Evolutionary conservation across 192 early-diverging fungal genomes (phyloP), one percentile per base, ranked within the genome.

Genomic region (Chytriomyces sp.): DNA sequence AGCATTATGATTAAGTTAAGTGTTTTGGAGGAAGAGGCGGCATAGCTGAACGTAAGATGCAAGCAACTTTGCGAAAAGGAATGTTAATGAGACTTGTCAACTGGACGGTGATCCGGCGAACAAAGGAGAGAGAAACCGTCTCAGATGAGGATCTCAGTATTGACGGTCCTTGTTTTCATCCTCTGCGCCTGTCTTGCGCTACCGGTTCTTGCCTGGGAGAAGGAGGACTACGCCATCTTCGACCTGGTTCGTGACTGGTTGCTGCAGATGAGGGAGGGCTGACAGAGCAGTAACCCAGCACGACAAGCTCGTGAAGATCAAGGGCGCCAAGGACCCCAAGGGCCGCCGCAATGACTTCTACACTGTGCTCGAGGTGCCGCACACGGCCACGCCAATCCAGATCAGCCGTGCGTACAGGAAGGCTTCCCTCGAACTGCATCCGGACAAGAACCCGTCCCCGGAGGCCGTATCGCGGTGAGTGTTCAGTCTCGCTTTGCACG

Each of bases 361-460:
- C 60, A 57, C 52, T 0, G 70, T 77, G 12, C 68, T 81, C n/a
- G 64, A 74, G 30, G 39, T 77, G 12, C 28, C 57, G 5, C 77
- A 39, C 39, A 70, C 75, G 2, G 84, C 84, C 0, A 74, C 67
- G 31, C 28, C 58, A 7, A 38, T 49, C 39, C 75, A 82, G 54
- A 72, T 86, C 64, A 76, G 44, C 41, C 77, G 78, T 37, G 81
- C 78, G 12, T 86, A 86, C 75, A 69, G 82, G 12, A 75, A 80
- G 33, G 36, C 59, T 3, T 84, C 82, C 0, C 71, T 77, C 14
- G 49, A 39, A 5, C 33, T 77, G 17, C 84, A 86, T 60, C 84
- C 84, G 25, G 84, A 86, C 76, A 84, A 84, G 72, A 86, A 82
- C 79, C 74, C 82, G 10, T 57, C 53, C 14, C 64, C 73, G 31